Evolutionary conservation across 192 early-diverging fungal genomes (phyloP), one percentile per base, ranked within the genome.

Genomic region (Dispira parvispora): DNA sequence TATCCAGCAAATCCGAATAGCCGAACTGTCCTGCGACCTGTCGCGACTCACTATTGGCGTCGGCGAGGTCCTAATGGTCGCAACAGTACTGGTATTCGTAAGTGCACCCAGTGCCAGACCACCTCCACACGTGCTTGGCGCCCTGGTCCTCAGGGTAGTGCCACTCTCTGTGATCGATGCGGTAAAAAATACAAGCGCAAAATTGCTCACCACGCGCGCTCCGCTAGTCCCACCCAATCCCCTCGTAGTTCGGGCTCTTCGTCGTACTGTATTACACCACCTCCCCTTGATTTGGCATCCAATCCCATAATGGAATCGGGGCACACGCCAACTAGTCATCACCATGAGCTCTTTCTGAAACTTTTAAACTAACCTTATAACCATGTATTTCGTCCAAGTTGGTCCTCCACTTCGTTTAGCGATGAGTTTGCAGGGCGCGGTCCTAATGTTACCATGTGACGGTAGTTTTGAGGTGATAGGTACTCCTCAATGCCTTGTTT

Each of bases 161-260:
- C 58, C 43, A 61, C 58, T 44, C 43, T 61, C 43, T 61, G 58
- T 44, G 58, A 61, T 44, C 58, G 58, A 8, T 61, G 58, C 25
- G 58, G 58, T n/a, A 61, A 61, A 38, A 61, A 61, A 21, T 61
- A 61, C 58, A 61, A 61, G 58, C 58, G 58, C 58, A 32, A 61
- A 25, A 38, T 61, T 42, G 58, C 58, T 9, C 58, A 61, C 58
- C n/a, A 44, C 32, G 42, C 43, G 43, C 58, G 58, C 20, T 61
- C 58, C 4, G n/a, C 42, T n/a, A 61, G 58, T 25, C 58, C 58
- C 18, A 38, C 32, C 32, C 32, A 38, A 1, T 38, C 32, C 32
- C 32, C 32, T 38, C 32, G 6, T 6, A 38, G 32, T 6, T 38
- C 32, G 32, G 32, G 6, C 32, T 38, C 55, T 38, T 38, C 55